Evolutionary conservation across 1,284 basidiomycete genomes (phyloP), one percentile per base, ranked within the genome.

Genomic region (Tilletia caries): DNA sequence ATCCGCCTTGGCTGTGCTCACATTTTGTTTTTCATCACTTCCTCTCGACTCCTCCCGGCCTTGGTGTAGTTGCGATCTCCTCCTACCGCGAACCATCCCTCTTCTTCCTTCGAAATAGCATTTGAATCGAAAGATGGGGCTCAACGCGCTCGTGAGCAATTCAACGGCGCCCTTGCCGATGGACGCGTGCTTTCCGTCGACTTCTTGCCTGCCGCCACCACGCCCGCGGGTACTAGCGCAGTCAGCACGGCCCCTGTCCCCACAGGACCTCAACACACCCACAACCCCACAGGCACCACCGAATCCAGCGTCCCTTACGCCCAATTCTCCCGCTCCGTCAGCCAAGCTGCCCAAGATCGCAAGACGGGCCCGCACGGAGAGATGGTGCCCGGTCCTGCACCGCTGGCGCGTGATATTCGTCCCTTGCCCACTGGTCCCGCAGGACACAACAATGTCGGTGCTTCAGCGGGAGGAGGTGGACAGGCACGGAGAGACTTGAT

Each of bases 111-210:
- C 69, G 75, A 81, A 52, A 74, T 82, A 3, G 75, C 75, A 0
- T 82, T 81, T 58, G 76, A 75, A 34, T 65, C 67, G 25, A 66
- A 73, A 12, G 68, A 70, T 15, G 76, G 76, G 41, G 81, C 79
- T 2, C 52, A 73, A 32, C 67, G 64, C 44, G 77, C 81, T n/a
- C 73, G 76, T 58, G 68, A 71, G 18, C 79, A 79, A 70, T 78
- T 79, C 67, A 72, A 82, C 67, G 77, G 79, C 20, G 78, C 78
- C 34, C 71, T 81, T 3, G 79, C 81, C 12, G 81, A 82, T 62
- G 81, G 81, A 2, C 76, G 80, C 64, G 73, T 80, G 29, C 66
- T 82, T 33, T 71, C 74, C 32, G 80, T 82, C 44, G 32, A 62
- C 32, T 62, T 62, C 32, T 13, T 62, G 6, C 58, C 27, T 10